These are phyloP conservation scores for Bidens hawaiensis DNA, from an alignment of 140 eudicot genomes.

Conservation along the genomic window DNA sequence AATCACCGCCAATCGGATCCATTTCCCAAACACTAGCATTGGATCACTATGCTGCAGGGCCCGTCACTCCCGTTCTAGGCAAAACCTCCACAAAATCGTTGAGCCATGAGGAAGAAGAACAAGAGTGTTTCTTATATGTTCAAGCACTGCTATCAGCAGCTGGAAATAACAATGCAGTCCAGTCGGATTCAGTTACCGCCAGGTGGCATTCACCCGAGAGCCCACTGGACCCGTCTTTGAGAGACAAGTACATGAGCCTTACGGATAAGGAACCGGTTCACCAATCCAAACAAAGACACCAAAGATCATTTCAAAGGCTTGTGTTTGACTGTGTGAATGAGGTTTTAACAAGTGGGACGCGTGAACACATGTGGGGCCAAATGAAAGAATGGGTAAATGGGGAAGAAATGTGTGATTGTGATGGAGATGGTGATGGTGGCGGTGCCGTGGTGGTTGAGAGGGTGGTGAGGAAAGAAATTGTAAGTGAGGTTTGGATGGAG, in stretches of 20 bases:
- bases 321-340: slow-evolving; percentile 84
- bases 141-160: slow-evolving; percentile 67
- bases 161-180: slow-evolving; percentile 36
- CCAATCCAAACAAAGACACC: slow-evolving; percentile 56
- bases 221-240: slow-evolving; percentile 78
- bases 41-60: slow-evolving; percentile 27
- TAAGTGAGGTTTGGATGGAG: slow-evolving; percentile 65
- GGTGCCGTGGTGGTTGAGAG: slow-evolving; percentile 60
- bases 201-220: slow-evolving; percentile 70
- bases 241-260: slow-evolving; percentile 55
- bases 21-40: slow-evolving; percentile 39
- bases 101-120: slow-evolving; percentile 57
- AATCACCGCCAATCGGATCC: slow-evolving; percentile 79
- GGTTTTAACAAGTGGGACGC: slow-evolving; percentile 31
- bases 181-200: slow-evolving; percentile 28
- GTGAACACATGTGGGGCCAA: slow-evolving; percentile 44
- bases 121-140: slow-evolving; percentile 31
- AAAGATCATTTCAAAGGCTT: slow-evolving; percentile 55
- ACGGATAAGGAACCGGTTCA: slow-evolving; percentile 28
- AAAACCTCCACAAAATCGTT: slow-evolving; percentile 37
- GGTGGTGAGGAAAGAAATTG: slow-evolving; percentile 75
- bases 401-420: slow-evolving; percentile 40
- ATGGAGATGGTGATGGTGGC: slow-evolving; percentile 32
- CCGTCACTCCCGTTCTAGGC: slow-evolving; percentile 29
- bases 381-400: slow-evolving; percentile 63